Base-by-base conservation (phyloP, 192 early-diverging fungal species). In the Coemansia sp. region DNA sequence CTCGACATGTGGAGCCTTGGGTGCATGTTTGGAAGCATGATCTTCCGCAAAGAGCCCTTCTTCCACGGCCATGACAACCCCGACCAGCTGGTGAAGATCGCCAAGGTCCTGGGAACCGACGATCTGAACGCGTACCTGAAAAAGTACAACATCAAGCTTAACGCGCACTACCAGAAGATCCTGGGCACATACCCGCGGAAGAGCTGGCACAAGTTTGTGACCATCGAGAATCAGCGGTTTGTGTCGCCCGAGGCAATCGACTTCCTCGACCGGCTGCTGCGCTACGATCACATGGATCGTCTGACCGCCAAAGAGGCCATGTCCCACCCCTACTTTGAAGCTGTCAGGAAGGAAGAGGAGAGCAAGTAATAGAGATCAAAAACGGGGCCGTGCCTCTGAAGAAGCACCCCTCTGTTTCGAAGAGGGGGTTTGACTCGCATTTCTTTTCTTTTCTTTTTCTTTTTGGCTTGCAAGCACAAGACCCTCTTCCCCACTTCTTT, bases 11-110 rank as follows among this genome's bases (percentile, higher is more conserved):
- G 97, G 97, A 95, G 92, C 74, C 86, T 96, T 67, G 97, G 97
- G 6, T 98, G 96, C 75, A 98, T 98, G 95, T 96, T 98, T 85
- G 97, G 96, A 23, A 94, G 92, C 75, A 99, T 99, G 93, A 99
- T 99, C 41, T 99, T 97, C 90, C 89, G 93, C 72, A 95, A 94
- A 75, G 96, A 99, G 67, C 96, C 96, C 2, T 99, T 99, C 79
- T 99, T 99, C 89, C 96, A 98, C 68, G 97, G 88, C 31, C 93
- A 96, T 68, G 94, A 97, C 82, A 98, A 98, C 78, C 92, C 94
- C 78, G 97, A 99, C 70, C 97, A 99, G 84, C 86, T 99, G 64
- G 97, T 99, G 52, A 95, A 95, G 79, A 99, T 99, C 74, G 95
- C 95, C 50, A 94, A 94, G 70, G 94, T 99, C 5, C 84, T 99